Conservation (phyloP, 805 yeast species). For the Starmerella sp. region DNA sequence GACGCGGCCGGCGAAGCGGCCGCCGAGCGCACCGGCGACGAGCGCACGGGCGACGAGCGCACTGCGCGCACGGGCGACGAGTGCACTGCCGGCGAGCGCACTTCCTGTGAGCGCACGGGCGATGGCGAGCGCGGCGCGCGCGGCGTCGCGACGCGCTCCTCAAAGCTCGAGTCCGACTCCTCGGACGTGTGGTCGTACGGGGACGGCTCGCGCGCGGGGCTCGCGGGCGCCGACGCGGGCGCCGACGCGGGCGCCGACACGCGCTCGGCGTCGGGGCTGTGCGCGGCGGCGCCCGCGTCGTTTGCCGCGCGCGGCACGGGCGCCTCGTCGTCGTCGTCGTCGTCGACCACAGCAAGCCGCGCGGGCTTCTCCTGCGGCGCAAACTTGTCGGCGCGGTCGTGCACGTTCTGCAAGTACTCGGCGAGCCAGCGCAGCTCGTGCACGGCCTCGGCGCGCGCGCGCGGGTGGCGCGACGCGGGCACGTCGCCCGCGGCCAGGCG, state of each 20-base stretch:
- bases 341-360: neutral
- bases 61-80: too few relatives aligned
- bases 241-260: too few relatives aligned
- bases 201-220: neutral
- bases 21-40: neutral
- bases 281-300: too few relatives aligned
- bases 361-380: neutral
- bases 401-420: conserved; percentile 5
- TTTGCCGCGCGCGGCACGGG: too few relatives aligned
- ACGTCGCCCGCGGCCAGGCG: neutral
- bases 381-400: conserved; percentile 2
- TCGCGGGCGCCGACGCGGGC: too few relatives aligned
- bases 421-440: conserved; percentile 12
- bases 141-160: neutral
- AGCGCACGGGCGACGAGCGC: neutral
- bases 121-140: neutral
- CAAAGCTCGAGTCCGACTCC: neutral
- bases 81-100: too few relatives aligned
- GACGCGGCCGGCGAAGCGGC: neutral
- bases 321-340: neutral
- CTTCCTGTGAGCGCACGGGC: neutral
- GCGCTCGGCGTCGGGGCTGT: too few relatives aligned
- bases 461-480: neutral
- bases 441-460: conserved; percentile 7
- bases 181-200: neutral